Base-by-base conservation (phyloP, 2,329 filamentous ascomycete genomes). In the Sclerotinia sclerotiorum region DNA sequence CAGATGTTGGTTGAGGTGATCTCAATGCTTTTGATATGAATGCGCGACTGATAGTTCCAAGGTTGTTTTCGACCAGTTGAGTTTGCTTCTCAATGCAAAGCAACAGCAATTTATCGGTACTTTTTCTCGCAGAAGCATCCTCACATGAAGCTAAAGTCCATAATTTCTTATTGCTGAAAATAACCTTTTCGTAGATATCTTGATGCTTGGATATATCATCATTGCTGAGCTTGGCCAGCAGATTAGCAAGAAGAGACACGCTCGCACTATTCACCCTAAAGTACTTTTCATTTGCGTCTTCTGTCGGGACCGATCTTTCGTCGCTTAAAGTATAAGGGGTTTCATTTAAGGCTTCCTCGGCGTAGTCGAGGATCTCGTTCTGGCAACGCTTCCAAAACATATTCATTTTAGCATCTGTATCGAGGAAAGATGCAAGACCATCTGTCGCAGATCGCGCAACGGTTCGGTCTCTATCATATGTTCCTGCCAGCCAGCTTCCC, bases 211-310 rank as follows among this genome's bases (percentile, higher is more conserved):
- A 80, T 4, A 90, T 79, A 49, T 92, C 89, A 24, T 77, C 75
- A 8, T 76, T 70, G 1, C 81, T 78, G 1, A 87, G 78, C 69
- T 79, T 84, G 57, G 82, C 80, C 0, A 89, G 74, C 0, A 90
- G 79, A 42, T 82, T 82, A 3, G 85, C 73, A 2, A 88, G 83
- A 7, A 89, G 79, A 1, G 84, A 85, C 29, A 89, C 75, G 67
- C 84, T 84, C 10, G 82, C 82, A 13, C 82, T 82, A 3, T 88
- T 75, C 5, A 97, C 93, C 58, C 95, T 86, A 70, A 88, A 87
- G 80, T 96, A 95, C 74, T 97, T 97, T 24, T 90, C 87, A 72
- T 93, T 87, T 5, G 93, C 89, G 77, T 99, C 95, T 73, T 98
- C 94, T 11, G 86, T 81, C 69, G 88, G 95, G 4, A 93, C 92